These are phyloP conservation scores for Alternaria gansuensis DNA, from an alignment of 2,329 filamentous ascomycete species.

Conservation along the genomic window DNA sequence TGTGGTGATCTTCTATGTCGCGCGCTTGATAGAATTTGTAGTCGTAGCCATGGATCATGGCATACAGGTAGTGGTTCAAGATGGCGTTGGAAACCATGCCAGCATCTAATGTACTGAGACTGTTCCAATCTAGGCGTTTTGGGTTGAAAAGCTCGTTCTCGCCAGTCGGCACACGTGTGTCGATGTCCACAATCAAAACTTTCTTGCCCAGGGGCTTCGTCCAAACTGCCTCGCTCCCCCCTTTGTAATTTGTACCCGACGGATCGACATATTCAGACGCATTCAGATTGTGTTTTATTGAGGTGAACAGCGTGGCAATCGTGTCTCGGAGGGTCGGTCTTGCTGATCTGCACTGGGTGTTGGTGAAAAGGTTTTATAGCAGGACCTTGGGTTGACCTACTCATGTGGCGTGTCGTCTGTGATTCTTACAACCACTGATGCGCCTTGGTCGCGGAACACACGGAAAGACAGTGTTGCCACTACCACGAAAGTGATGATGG, in stretches of 20 bases:
- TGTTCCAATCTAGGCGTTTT: slow-evolving; percentile 34
- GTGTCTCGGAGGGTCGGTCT: slow-evolving; percentile 26
- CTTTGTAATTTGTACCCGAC: slow-evolving; percentile 23
- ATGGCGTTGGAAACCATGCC: slow-evolving; percentile 35
- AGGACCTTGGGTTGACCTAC: slow-evolving; percentile 7
- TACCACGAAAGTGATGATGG: slow-evolving; percentile 25
- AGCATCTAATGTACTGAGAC: slow-evolving; percentile 33
- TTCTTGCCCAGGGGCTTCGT: slow-evolving; percentile 33
- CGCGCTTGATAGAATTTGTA: slow-evolving; percentile 56
- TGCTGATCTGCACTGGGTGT: slow-evolving; percentile 9
- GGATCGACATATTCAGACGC: slow-evolving; percentile 24
- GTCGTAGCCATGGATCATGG: slow-evolving; percentile 58
- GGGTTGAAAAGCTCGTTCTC: slow-evolving; percentile 37
- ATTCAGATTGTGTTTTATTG: slow-evolving; percentile 27
- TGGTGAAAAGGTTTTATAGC: not conserved
- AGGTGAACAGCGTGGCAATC: slow-evolving; percentile 27
- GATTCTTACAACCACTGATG: slow-evolving; percentile 11
- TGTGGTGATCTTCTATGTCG: slow-evolving; percentile 47
- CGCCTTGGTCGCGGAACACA: slow-evolving; percentile 19
- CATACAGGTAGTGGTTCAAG: slow-evolving; percentile 34
- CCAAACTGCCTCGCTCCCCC: slow-evolving; percentile 29
- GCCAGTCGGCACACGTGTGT: slow-evolving; percentile 37
- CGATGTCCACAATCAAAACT: slow-evolving; percentile 45
- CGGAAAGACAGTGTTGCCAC: slow-evolving; percentile 22
- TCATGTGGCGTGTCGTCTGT: slow-evolving; percentile 18